Percentiles rank a stretch among this genome's conserved stretches.
These are phyloP conservation scores for Anacardium occidentale DNA, from an alignment of 345 rosid genomes.

Conservation along the genomic window DNA sequence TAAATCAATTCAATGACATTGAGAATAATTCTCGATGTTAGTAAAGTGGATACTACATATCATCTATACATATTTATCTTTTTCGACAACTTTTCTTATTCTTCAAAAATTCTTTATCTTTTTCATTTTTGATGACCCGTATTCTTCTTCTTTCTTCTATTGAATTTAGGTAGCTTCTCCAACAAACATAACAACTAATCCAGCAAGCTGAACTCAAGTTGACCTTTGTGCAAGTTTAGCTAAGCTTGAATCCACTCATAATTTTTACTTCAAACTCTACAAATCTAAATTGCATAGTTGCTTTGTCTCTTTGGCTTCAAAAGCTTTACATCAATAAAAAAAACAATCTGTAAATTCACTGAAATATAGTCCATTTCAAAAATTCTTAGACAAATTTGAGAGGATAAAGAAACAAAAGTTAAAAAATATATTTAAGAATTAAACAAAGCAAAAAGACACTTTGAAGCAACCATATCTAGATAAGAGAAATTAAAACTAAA, in stretches of 20 bases:
- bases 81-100: no score
- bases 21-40: no score
- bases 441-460: constrained; percentile 22
- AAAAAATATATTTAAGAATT: not conserved
- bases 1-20: no score
- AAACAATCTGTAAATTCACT: not conserved
- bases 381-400: not conserved
- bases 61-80: no score
- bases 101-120: no score
- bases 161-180: no score
- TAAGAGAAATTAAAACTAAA: constrained; percentile 11
- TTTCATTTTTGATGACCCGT: no score
- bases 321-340: no score
- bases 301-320: not conserved
- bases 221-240: not conserved
- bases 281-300: not conserved
- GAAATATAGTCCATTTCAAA: not conserved
- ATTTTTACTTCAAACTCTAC: no score
- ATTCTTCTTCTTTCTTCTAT: no score
- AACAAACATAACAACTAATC: not conserved
- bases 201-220: not conserved
- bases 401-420: not conserved
- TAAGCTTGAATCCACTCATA: no score
- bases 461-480: constrained; percentile 26
- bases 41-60: no score